Base-by-base conservation (phyloP, 2,329 filamentous ascomycete species). In the Lecanosticta acicola region DNA sequence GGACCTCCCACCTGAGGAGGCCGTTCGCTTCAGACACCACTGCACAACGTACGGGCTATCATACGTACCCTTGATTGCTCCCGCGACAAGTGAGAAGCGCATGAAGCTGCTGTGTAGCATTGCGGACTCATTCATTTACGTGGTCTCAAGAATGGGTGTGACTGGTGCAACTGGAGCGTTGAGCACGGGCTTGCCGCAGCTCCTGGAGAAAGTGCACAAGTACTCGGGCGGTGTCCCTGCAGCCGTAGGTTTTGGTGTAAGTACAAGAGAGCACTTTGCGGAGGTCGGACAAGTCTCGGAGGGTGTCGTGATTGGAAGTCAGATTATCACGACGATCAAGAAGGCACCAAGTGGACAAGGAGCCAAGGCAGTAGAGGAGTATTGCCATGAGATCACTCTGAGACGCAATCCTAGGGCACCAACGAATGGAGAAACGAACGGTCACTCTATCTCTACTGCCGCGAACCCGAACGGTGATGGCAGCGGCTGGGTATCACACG, bases 41-140 rank as follows among this genome's bases (percentile, higher is more conserved):
- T 96, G 90, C 73, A 82, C 78, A 49, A 83, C 76, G 62, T 86
- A 82, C 65, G 84, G 84, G 79, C 80, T 98, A 26, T 96, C 90
- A 4, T 98, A 97, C 66, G 86, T 98, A 11, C 93, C 93, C n/a
- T 76, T 98, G 43, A 96, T 98, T 59, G 91, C 93, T 0, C 93
- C 93, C 4, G 82, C 90, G 9, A 97, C 93, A 1, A 95, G 89
- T 4, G 89, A 96, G 59, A 77, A 81, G 55, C 86, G 93, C 61
- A 95, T 98, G 90, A 91, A 87, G 71, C 78, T 96, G 33, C 83
- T 98, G 10, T 98, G 93, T 79, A 83, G 87, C 67, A 91, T 98
- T 53, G 93, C 93, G 63, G 91, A 97, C 70, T 96, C 90, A 3
- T 98, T 97, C 74, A 94, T 98, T 71, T 98, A 98, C 67, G 90